Base-by-base conservation (phyloP, 192 early-diverging fungal genomes). In the Coemansia sp. region DNA sequence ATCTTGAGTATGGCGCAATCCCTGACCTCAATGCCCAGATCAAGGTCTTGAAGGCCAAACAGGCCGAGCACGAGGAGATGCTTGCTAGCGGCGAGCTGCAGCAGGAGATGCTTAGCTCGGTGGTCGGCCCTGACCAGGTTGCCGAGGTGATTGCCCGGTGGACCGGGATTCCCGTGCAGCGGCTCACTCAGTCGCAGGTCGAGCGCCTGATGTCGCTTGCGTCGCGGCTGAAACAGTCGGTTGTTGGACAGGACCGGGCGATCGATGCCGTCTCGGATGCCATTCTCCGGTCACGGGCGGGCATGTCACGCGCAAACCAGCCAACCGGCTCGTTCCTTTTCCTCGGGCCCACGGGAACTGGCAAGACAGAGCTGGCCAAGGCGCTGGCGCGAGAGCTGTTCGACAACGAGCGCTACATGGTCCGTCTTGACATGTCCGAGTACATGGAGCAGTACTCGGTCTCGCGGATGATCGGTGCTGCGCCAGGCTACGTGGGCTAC, bases 401-500 rank as follows among this genome's bases (percentile, higher is more conserved):
- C 65, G 95, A 99, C 69, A 90, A 95, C 56, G 92, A 98, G 64
- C 94, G 93, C 65, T 86, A 85, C 48, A 88, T 99, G 60, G 82
- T 98, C 22, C 87, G 97, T 0, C 80, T 99, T n/a, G 97, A 99
- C 64, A 99, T 99, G 97, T 89, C 87, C 34, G 97, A 99, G 75
- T 99, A 93, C 74, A 94, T 94, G 91, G 90, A 95, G 64, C 76
- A 70, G 60, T 88, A 95, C 64, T 80, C 89, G 5, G 91, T 96
- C 2, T 78, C 91, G 30, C 84, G 94, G 4, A 78, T 99, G 42
- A 94, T 99, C 58, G 96, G 96, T 31, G 83, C 92, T 8, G 94
- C 96, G 10, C 94, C 94, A 3, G 96, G 96, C 4, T 97, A 99
- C 66, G 83, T 99, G 58, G 97, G 97, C 23, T 89, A 93, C 64